Base-by-base conservation (phyloP, 1,284 basidiomycete genomes). In the Coniophora puteana region DNA sequence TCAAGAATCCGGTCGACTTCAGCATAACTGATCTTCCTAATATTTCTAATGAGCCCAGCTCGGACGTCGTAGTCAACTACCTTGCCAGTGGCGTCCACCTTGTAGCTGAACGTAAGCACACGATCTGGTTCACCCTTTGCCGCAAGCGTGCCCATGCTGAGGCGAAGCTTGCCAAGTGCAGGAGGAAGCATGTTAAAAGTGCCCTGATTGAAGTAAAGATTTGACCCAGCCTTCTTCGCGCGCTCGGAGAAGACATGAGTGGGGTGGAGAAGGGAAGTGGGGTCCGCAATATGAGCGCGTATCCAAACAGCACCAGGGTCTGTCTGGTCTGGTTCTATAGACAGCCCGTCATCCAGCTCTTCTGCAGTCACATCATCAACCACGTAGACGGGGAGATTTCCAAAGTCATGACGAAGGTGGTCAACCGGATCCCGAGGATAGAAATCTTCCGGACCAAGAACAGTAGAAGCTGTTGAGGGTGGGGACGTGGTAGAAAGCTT, bases 341-440 rank as follows among this genome's bases (percentile, higher is more conserved):
- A 95, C 25, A 99, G 58, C 1, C 93, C 96, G 60, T 99, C 96
- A 55, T 99, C 96, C 21, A 99, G 75, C 61, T 99, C 96, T 51
- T 86, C 67, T 0, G 96, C 94, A 5, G 55, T 59, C 1, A 71
- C 57, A 51, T 93, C 90, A 58, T 99, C 96, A 41, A 99, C 86
- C 14, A 97, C 88, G 61, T 86, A 98, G 1, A 93, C 91, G 0
- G 81, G 81, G 41, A 88, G 62, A 45, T 81, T 54, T 10, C 88
- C 89, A 60, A 93, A 97, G 63, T 98, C 95, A 54, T 90, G 80
- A 4, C 93, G 83, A 2, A 91, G 60, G 17, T 72, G 63, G 22
- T 83, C 83, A 23, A 80, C 64, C 0, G 75, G 71, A 52, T 90
- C 87, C 1, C 55, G 52, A 3, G 65, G 51, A 46, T 80, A 74